phyloP scores from a whole-genome alignment of 257 asterid genomes.

The Salvia rosmarinus region DNA sequence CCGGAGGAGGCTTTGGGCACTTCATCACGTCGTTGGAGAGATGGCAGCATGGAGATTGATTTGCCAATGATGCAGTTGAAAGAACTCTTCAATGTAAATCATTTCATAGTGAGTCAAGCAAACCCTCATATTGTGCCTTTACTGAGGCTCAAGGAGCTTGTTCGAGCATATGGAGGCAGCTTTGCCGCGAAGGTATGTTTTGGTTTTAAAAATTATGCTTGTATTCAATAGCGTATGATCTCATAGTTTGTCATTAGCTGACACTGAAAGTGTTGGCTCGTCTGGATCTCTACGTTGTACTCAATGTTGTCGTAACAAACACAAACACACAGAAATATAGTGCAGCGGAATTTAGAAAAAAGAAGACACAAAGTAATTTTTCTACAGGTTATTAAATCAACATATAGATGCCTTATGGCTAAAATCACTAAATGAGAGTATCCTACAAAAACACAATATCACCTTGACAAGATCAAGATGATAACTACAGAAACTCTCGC shows the following conservation, averaged over 20 bases:
- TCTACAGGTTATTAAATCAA: no score
- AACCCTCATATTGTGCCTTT: conserved; percentile 96
- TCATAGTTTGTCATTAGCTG: neutral
- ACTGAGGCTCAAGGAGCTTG: conserved; percentile 81
- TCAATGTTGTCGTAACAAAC: no score
- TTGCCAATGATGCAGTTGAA: conserved; percentile 96
- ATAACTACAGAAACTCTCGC: no score
- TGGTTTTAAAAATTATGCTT: neutral
- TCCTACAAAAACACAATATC: no score
- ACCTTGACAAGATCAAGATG: no score
- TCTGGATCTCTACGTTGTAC: no score
- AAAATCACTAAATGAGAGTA: no score
- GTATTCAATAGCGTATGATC: neutral
- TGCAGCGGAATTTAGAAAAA: no score
- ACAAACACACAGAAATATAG: no score
- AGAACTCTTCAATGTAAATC: conserved; percentile 95
- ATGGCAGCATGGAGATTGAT: conserved; percentile 97
- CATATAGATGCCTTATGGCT: no score
- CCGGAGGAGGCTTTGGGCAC: conserved; percentile 72
- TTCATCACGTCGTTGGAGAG: conserved; percentile 89
- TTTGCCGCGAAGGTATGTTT: conserved; percentile 88
- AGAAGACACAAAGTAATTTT: no score
- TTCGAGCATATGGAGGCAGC: conserved; percentile 90
- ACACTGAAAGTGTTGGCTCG: neutral
- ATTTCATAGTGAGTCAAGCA: conserved; percentile 95